Conservation (phyloP, 169 alveolate species). For the Eimeria sp. region DNA sequence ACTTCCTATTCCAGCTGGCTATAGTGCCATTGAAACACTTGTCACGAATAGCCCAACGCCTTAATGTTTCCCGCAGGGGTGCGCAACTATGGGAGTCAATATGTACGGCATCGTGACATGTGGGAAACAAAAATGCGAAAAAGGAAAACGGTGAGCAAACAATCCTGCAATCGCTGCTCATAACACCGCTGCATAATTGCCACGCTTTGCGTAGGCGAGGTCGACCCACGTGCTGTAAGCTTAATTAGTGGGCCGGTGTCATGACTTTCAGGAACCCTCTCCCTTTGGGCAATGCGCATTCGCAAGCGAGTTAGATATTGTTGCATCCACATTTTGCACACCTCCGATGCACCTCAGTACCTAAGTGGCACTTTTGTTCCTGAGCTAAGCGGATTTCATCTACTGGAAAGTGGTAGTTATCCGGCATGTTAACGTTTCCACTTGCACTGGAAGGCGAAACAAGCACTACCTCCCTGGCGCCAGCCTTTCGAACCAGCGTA, state of each 20-base stretch:
- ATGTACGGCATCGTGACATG: not conserved
- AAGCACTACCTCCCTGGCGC: not conserved
- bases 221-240: not conserved
- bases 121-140: not conserved
- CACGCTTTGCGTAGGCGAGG: not conserved
- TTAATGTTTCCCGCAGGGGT: not conserved
- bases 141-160: not conserved
- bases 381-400: not conserved
- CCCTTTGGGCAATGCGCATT: not conserved
- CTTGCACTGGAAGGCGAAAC: not conserved
- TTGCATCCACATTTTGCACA: not conserved
- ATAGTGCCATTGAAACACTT: not conserved
- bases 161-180: too few relatives aligned
- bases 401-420: not conserved
- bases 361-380: not conserved
- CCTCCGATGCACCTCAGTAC: not conserved
- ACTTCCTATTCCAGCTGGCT: not conserved
- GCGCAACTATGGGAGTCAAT: not conserved
- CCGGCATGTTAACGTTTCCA: not conserved
- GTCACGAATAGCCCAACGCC: not conserved
- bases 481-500: not conserved
- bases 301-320: not conserved
- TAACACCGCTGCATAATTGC: not conserved
- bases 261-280: not conserved
- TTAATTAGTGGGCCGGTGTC: not conserved